Conservation (phyloP, 2,329 filamentous ascomycete species). For the Alternaria infectoria region DNA sequence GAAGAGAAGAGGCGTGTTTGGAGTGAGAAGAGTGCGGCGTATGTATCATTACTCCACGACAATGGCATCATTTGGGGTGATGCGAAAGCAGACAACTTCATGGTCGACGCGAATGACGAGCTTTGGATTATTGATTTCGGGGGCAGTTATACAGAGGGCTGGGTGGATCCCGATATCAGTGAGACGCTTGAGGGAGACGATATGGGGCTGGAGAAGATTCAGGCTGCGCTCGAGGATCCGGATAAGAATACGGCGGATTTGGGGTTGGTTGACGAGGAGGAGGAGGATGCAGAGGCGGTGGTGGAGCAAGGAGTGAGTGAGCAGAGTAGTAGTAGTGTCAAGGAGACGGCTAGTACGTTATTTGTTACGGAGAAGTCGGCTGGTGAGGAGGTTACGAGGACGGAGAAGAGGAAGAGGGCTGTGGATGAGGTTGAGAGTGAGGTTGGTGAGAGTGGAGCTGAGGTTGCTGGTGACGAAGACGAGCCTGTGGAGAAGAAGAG, state of each 20-base stretch:
- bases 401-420: constrained; percentile 7
- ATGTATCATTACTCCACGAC: constrained; percentile 15
- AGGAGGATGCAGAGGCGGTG: background rate
- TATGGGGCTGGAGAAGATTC: constrained; percentile 33
- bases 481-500: background rate
- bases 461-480: background rate
- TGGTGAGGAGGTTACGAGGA: constrained; percentile 6
- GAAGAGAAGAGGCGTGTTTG: constrained; percentile 12
- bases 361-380: constrained; percentile 6
- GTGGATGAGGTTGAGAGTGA: background rate
- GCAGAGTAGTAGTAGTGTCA: background rate
- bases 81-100: constrained; percentile 44
- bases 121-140: constrained; percentile 52
- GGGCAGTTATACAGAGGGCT: constrained; percentile 50
- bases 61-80: constrained; percentile 36
- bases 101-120: constrained; percentile 47
- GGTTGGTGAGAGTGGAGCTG: background rate
- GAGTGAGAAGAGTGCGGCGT: constrained; percentile 17
- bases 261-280: background rate
- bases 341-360: constrained; percentile 8
- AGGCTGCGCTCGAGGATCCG: constrained; percentile 17
- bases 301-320: background rate
- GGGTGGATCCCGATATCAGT: constrained; percentile 48
- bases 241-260: constrained; percentile 10
- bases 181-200: constrained; percentile 49